phyloP scores from a whole-genome alignment of 2,329 filamentous ascomycete species.

The Pseudopyrenochaeta lycopersici region DNA sequence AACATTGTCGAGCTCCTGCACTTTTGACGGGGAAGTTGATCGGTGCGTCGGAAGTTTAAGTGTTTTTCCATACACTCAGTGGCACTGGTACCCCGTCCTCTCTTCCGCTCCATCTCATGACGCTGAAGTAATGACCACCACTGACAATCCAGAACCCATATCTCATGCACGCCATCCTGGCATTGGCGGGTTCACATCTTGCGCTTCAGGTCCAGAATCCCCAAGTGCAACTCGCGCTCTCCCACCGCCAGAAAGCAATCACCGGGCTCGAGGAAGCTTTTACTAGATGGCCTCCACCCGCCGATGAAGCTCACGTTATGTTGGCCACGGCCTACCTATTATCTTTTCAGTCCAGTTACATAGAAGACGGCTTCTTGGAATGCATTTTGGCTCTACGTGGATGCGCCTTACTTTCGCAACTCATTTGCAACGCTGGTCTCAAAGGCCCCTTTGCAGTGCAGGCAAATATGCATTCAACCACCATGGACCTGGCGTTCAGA shows the following conservation, averaged over 20 bases:
- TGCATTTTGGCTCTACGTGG: conserved; percentile 29
- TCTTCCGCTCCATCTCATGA: neutral
- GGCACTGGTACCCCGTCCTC: no score
- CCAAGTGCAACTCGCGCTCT: conserved; percentile 10
- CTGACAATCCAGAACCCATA: conserved; percentile 28
- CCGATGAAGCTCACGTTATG: conserved; percentile 36
- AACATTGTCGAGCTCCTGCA: no score
- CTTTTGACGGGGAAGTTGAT: no score
- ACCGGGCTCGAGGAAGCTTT: conserved; percentile 30
- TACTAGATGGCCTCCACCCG: conserved; percentile 25
- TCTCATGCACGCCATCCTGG: conserved; percentile 35
- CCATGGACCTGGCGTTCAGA: conserved; percentile 12
- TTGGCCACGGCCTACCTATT: conserved; percentile 32
- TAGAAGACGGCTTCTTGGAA: conserved; percentile 29
- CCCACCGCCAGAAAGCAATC: conserved; percentile 33
- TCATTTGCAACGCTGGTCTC: conserved; percentile 19
- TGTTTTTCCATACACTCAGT: no score
- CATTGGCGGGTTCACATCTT: conserved; percentile 35
- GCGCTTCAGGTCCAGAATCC: conserved; percentile 21
- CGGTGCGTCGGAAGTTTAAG: no score
- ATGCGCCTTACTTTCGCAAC: conserved; percentile 25
- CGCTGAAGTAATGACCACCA: neutral
- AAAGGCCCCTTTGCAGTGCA: conserved; percentile 21
- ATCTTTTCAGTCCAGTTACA: conserved; percentile 27
- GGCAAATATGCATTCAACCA: conserved; percentile 7